phyloP scores from a whole-genome alignment of 805 yeast species.

The Diddensiella santjacobensis region DNA sequence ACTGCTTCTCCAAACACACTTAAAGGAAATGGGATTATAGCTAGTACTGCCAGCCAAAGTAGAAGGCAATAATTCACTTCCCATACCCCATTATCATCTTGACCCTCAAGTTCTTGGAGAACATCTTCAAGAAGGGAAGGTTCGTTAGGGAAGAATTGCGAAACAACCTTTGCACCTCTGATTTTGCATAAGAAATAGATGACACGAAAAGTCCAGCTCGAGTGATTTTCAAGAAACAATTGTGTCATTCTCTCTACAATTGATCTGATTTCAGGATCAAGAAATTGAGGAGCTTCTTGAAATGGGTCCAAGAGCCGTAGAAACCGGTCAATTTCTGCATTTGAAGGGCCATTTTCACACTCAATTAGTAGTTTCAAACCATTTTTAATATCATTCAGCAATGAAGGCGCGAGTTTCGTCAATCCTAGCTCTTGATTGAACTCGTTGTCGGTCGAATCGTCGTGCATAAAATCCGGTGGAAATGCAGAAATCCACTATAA shows the following conservation, averaged over 20 bases:
- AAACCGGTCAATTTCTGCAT: constrained; percentile 2
- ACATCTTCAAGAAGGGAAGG: constrained; percentile 45
- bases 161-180: constrained; percentile 58
- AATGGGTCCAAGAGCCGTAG: constrained; percentile 21
- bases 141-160: constrained; percentile 59
- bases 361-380: neutral
- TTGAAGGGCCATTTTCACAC: neutral
- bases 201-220: constrained; percentile 32
- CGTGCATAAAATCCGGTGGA: too few species aligned
- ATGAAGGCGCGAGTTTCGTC: constrained; percentile 20
- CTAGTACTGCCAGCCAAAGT: constrained; percentile 68
- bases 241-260: constrained; percentile 9
- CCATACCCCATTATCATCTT: constrained; percentile 37
- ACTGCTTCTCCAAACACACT: constrained; percentile 34
- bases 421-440: constrained; percentile 18
- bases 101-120: constrained; percentile 26
- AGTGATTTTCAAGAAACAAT: neutral
- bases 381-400: constrained; percentile 12
- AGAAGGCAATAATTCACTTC: constrained; percentile 47
- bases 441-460: neutral
- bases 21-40: constrained; percentile 71
- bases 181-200: constrained; percentile 63
- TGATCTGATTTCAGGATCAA: constrained; percentile 21
- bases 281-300: constrained; percentile 27
- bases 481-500: too few species aligned